Conservation (phyloP, 2,329 filamentous ascomycete species). For the Magnaporthiopsis poae region DNA sequence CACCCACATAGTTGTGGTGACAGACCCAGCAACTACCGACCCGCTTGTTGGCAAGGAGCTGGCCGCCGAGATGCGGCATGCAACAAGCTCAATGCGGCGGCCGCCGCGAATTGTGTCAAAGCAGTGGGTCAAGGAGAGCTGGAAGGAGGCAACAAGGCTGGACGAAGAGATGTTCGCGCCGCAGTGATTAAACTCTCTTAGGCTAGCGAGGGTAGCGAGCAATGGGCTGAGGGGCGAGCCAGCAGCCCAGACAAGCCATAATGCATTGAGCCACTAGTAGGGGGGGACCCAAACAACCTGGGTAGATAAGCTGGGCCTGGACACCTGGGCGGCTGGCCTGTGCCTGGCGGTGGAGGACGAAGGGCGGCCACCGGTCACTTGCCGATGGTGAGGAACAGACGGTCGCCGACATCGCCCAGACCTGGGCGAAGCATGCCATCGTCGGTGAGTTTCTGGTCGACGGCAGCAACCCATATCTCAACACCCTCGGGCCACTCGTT, state of each 20-base stretch:
- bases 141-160: slow-evolving; percentile 65
- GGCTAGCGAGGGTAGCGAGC: neutral
- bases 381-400: slow-evolving; percentile 78
- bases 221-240: neutral
- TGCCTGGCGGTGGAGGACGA: neutral
- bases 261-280: neutral
- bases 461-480: slow-evolving; percentile 71
- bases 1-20: slow-evolving; percentile 65
- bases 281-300: too few relatives aligned
- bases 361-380: slow-evolving; percentile 43
- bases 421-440: slow-evolving; percentile 85
- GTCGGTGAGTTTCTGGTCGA: slow-evolving; percentile 65
- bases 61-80: slow-evolving; percentile 34
- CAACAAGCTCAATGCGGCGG: slow-evolving; percentile 33
- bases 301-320: neutral
- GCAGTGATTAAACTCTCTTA: slow-evolving; percentile 13
- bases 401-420: slow-evolving; percentile 80
- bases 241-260: neutral
- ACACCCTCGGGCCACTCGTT: slow-evolving; percentile 67
- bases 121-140: slow-evolving; percentile 70
- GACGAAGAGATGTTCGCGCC: slow-evolving; percentile 60
- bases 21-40: slow-evolving; percentile 22
- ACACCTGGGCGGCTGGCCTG: too few relatives aligned
- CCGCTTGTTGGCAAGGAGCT: slow-evolving; percentile 24
- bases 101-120: slow-evolving; percentile 60